Percentiles rank a stretch among this genome's conserved stretches.
Evolutionary conservation across 495 filamentous ascomycete genomes (phyloP).

Genomic region (Aspergillus leporis): DNA sequence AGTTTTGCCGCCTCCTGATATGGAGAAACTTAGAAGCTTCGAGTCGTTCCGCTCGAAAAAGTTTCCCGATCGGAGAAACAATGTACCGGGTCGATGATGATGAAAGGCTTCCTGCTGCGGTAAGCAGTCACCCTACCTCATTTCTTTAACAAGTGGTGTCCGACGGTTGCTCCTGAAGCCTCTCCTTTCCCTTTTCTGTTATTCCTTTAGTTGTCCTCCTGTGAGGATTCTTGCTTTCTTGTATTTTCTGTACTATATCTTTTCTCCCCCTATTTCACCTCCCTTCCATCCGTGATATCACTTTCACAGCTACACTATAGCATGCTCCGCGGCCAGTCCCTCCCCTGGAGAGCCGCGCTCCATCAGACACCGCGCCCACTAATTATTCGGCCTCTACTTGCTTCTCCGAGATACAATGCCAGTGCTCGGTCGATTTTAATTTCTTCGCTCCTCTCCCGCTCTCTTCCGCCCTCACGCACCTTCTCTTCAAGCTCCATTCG

Average conservation of each 20-base stretch:
- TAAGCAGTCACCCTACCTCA: conserved; percentile 26
- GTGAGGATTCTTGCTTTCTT: not conserved
- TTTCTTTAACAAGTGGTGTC: conserved; percentile 1
- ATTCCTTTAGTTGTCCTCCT: not conserved
- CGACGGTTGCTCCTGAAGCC: conserved; percentile 21
- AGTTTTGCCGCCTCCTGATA: conserved; percentile 12
- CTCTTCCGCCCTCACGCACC: conserved; percentile 37
- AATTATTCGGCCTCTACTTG: conserved; percentile 32
- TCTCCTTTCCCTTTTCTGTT: conserved; percentile 12
- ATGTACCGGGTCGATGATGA: conserved; percentile 28
- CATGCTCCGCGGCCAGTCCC: conserved; percentile 56
- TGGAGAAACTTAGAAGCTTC: conserved; percentile 38
- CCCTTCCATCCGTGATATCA: conserved; percentile 6
- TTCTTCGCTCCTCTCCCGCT: conserved; percentile 28
- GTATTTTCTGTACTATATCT: conserved; percentile 16
- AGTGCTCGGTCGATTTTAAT: conserved; percentile 32
- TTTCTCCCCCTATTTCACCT: conserved; percentile 8
- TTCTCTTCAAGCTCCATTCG: conserved; percentile 45
- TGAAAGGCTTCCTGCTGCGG: conserved; percentile 39
- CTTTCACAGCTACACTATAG: conserved; percentile 28
- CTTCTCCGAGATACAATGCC: conserved; percentile 43
- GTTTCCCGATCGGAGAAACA: conserved; percentile 36
- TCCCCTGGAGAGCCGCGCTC: conserved; percentile 58
- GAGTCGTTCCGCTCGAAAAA: conserved; percentile 31
- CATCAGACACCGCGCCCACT: conserved; percentile 45